phyloP scores from a whole-genome alignment of 2,329 filamentous ascomycete genomes.

The Ascocoryne sarcoides region DNA sequence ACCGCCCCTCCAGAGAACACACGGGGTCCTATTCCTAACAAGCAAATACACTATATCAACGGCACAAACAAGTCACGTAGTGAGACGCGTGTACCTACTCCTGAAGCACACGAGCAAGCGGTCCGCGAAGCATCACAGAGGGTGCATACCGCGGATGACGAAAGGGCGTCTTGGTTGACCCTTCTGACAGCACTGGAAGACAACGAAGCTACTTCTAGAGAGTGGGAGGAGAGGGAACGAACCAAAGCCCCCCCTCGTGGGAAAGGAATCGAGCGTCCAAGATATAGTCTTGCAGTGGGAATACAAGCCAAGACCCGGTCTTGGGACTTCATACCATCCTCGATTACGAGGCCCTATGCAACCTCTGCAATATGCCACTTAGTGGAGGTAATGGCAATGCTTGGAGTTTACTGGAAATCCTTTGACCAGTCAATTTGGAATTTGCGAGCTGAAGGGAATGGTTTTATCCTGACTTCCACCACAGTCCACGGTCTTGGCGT shows the following conservation, averaged over 20 bases:
- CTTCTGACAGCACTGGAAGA: slow-evolving; percentile 41
- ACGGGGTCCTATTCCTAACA: slow-evolving; percentile 20
- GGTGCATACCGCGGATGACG: slow-evolving; percentile 48
- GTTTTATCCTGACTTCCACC: slow-evolving; percentile 29
- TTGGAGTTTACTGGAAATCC: slow-evolving; percentile 49
- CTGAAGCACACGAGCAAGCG: slow-evolving; percentile 7
- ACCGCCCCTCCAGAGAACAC: slow-evolving; percentile 22
- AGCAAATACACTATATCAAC: slow-evolving; percentile 20
- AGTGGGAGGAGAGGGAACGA: slow-evolving; percentile 30
- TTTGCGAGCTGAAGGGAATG: slow-evolving; percentile 35
- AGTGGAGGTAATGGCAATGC: slow-evolving; percentile 29
- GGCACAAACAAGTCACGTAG: slow-evolving; percentile 19
- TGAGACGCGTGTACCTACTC: slow-evolving; percentile 15
- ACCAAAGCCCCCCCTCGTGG: slow-evolving; percentile 5
- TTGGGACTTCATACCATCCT: slow-evolving; percentile 32
- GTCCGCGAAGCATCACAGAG: slow-evolving; percentile 11
- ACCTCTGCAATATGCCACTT: slow-evolving; percentile 30
- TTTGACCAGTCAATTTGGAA: slow-evolving; percentile 44
- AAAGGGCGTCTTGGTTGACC: slow-evolving; percentile 45
- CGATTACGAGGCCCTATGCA: slow-evolving; percentile 30
- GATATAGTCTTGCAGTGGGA: slow-evolving; percentile 21
- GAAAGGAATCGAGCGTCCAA: slow-evolving; percentile 6
- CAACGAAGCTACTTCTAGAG: slow-evolving; percentile 40
- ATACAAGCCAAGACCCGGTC: slow-evolving; percentile 28
- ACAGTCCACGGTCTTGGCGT: slow-evolving; percentile 40